Conservation (phyloP, 179 eudicot genomes). For the Nepenthes alata region DNA sequence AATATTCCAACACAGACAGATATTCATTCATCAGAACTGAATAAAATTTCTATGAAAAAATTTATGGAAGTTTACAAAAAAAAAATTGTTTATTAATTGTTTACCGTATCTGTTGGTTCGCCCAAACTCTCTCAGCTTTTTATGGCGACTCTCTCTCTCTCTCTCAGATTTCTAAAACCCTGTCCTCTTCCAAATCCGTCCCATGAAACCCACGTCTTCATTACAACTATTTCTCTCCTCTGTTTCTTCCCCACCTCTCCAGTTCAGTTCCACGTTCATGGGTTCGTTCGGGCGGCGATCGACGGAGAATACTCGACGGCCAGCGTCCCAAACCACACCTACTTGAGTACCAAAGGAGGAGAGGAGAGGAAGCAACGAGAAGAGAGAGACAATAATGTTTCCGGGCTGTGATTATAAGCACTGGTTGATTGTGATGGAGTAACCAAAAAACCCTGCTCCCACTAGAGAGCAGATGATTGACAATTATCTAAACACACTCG, state of each 20-base stretch:
- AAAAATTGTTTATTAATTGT: too few relatives aligned
- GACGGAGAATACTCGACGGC: slow-evolving; percentile 37
- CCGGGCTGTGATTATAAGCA: slow-evolving; percentile 92
- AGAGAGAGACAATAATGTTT: slow-evolving; percentile 63
- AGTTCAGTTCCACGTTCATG: neutral
- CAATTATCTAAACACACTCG: slow-evolving; percentile 66
- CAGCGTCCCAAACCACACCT: too few relatives aligned
- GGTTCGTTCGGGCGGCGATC: slow-evolving; percentile 18
- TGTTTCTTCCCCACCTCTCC: slow-evolving; percentile 1
- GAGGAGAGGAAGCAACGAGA: slow-evolving; percentile 32
- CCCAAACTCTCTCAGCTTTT: neutral
- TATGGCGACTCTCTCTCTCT: slow-evolving; percentile 31
- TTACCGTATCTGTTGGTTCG: too few relatives aligned
- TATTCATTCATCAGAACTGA: too few relatives aligned
- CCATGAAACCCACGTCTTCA: slow-evolving; percentile 16
- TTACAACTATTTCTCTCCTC: slow-evolving; percentile 8
- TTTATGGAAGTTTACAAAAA: too few relatives aligned
- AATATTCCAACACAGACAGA: too few relatives aligned
- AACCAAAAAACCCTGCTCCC: slow-evolving; percentile 82
- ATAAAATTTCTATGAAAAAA: too few relatives aligned
- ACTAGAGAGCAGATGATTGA: slow-evolving; percentile 86
- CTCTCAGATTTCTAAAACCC: slow-evolving; percentile 25
- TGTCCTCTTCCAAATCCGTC: neutral
- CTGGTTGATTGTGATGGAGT: slow-evolving; percentile 93
- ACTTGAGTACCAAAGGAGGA: neutral